These are phyloP conservation scores for Suillus subaureus DNA, from an alignment of 768 basidiomycete genomes.

Conservation along the genomic window DNA sequence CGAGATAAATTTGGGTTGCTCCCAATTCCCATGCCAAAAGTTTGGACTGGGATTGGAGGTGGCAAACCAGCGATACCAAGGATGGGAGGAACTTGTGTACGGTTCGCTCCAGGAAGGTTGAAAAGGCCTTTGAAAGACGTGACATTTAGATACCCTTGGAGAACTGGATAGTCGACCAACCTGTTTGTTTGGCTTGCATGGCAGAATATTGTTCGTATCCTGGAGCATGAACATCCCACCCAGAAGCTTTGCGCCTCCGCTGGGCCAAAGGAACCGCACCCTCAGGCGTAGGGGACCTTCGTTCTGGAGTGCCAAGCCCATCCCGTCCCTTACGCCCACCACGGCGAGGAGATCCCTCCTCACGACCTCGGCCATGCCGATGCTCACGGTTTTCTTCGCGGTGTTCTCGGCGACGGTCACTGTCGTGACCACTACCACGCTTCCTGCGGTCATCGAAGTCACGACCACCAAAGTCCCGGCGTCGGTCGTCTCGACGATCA, in stretches of 20 bases:
- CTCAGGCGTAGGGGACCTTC: conserved; percentile 89
- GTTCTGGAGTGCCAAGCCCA: conserved; percentile 67
- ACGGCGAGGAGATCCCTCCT: conserved; percentile 43
- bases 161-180: conserved; percentile 41
- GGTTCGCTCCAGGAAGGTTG: conserved; percentile 93
- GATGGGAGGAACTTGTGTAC: conserved; percentile 84
- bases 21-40: conserved; percentile 85
- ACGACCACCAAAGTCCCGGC: conserved; percentile 50
- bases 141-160: conserved; percentile 15
- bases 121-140: conserved; percentile 69
- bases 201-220: conserved; percentile 96
- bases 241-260: conserved; percentile 84
- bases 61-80: conserved; percentile 80
- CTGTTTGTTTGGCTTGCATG: conserved; percentile 98
- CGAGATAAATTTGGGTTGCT: conserved; percentile 88
- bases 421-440: conserved; percentile 44
- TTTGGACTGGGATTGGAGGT: conserved; percentile 81
- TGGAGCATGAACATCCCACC: conserved; percentile 96
- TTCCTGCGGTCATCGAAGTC: conserved; percentile 49
- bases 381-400: conserved; percentile 43
- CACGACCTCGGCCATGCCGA: conserved; percentile 30
- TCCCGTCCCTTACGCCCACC: conserved; percentile 51
- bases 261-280: conserved; percentile 81
- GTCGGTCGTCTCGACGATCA: conserved; percentile 51
- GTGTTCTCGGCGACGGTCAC: conserved; percentile 52